Base-by-base conservation (phyloP, 2,329 filamentous ascomycete genomes). In the Geosmithia putterillii region DNA sequence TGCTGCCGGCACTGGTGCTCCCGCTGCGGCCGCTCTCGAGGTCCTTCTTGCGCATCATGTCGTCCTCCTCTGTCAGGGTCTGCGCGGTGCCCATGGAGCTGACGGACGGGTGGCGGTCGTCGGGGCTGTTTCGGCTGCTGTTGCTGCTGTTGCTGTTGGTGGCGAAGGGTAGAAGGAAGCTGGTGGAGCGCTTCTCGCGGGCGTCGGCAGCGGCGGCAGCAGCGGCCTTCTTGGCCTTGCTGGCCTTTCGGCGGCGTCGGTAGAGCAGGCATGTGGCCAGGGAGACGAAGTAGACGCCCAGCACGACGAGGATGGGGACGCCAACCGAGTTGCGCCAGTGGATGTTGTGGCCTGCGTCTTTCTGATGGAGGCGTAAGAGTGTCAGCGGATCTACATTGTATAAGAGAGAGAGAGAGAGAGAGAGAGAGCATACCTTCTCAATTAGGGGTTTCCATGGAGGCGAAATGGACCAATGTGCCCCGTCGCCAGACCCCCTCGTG, bases 391-490 rank as follows among this genome's bases (percentile, higher is more conserved):
- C 7, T n/a, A 21, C 23, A 34, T 35, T n/a, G 6, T 14, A 12
- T 35, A 18, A 12, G 21, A 37, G 22, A n/a, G 7, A 20, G 19
- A 4, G 35, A 4, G 35, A 36, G 34, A 36, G 35, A n/a, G 34
- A 36, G 9, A 20, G 28, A 6, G n/a, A 35, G 46, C 50, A 48
- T 42, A 56, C 52, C 34, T 46, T 42, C 41, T 52, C 48, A 41
- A 51, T 54, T 14, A 32, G 10, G 14, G 53, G 46, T n/a, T 44
- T 55, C 58, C 58, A 61, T 2, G 55, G 54, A 8, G 56, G 58
- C 14, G 59, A 61, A 7, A 55, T 46, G 2, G 55, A 54, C 54
- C 57, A 61, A 32, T 50, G 55, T 20, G 50, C 32, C 9, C 53
- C 51, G 14, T 45, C 41, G 19, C 48, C 48, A 14, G 48, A 46